Evolutionary conservation across 2,329 filamentous ascomycete genomes (phyloP).

Genomic region (Cladorrhinum sp.): DNA sequence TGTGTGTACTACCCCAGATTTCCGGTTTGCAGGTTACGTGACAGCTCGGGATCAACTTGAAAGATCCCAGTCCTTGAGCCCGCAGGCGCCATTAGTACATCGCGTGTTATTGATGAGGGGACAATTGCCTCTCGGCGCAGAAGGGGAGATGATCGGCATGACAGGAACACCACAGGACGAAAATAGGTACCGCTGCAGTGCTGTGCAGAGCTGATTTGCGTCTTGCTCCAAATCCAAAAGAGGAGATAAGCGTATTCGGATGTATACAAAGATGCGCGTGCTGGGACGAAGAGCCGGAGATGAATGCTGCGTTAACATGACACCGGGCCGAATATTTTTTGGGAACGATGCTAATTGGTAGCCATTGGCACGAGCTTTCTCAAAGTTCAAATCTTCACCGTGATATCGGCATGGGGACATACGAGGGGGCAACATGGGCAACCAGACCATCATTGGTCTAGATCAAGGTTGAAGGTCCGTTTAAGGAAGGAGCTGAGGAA

Average conservation of each 20-base stretch:
- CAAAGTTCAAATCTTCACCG: background rate
- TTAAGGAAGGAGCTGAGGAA: constrained; percentile 9
- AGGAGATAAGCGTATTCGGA: background rate
- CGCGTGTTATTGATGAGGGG: background rate
- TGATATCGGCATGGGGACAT: background rate
- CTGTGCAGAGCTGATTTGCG: too few relatives aligned
- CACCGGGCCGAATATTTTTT: background rate
- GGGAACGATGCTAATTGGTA: background rate
- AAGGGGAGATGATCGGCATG: background rate
- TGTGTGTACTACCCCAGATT: background rate
- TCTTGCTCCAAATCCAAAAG: too few relatives aligned
- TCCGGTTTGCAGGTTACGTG: background rate
- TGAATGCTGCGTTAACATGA: background rate
- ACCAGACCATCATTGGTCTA: background rate
- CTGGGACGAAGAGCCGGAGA: background rate
- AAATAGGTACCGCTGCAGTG: too few relatives aligned
- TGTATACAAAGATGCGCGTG: background rate
- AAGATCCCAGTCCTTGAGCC: background rate
- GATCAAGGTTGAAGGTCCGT: constrained; percentile 1
- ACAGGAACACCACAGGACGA: too few relatives aligned
- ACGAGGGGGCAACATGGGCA: background rate
- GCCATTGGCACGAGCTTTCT: background rate
- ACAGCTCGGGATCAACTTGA: background rate
- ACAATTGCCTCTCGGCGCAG: background rate
- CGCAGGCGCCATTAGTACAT: too few relatives aligned